Evolutionary conservation across 2,329 filamentous ascomycete species (phyloP).

Genomic region (Fusarium chuoi): DNA sequence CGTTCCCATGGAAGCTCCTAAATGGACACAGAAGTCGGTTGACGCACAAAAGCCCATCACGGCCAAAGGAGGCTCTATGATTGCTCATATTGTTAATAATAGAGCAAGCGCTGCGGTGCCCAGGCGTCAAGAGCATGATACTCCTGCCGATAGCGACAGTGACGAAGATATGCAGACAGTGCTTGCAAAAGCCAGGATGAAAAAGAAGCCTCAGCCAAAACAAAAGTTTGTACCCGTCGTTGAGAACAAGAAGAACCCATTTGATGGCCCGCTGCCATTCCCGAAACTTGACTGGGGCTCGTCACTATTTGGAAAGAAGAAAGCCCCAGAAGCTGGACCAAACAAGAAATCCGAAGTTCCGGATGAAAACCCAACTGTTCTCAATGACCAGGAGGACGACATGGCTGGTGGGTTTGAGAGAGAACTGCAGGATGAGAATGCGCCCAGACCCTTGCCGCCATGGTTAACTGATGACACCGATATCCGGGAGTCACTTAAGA

Average conservation of each 20-base stretch:
- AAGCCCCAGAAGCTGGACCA: conserved; percentile 27
- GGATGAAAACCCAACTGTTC: conserved; percentile 12
- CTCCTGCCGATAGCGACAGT: conserved; percentile 68
- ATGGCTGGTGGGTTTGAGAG: conserved; percentile 74
- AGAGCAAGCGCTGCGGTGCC: conserved; percentile 71
- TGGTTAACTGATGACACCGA: conserved; percentile 77
- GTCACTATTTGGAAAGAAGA: conserved; percentile 63
- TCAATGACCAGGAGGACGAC: conserved; percentile 53
- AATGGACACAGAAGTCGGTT: conserved; percentile 67
- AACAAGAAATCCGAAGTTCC: conserved; percentile 29
- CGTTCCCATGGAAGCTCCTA: conserved; percentile 56
- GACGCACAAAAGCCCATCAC: conserved; percentile 61
- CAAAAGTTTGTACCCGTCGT: conserved; percentile 51
- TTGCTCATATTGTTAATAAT: conserved; percentile 80
- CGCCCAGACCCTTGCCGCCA: conserved; percentile 73
- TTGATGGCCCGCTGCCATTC: conserved; percentile 88
- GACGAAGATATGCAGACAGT: conserved; percentile 85
- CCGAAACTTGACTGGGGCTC: conserved; percentile 82
- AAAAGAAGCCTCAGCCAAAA: conserved; percentile 60
- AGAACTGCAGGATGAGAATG: conserved; percentile 54
- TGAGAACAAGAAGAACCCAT: conserved; percentile 69
- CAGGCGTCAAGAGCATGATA: conserved; percentile 47
- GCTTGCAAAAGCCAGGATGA: conserved; percentile 74
- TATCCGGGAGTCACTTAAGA: conserved; percentile 70
- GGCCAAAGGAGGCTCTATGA: conserved; percentile 66